Evolutionary conservation across 305 asterid genomes (phyloP).

Genomic region (Withania somnifera): DNA sequence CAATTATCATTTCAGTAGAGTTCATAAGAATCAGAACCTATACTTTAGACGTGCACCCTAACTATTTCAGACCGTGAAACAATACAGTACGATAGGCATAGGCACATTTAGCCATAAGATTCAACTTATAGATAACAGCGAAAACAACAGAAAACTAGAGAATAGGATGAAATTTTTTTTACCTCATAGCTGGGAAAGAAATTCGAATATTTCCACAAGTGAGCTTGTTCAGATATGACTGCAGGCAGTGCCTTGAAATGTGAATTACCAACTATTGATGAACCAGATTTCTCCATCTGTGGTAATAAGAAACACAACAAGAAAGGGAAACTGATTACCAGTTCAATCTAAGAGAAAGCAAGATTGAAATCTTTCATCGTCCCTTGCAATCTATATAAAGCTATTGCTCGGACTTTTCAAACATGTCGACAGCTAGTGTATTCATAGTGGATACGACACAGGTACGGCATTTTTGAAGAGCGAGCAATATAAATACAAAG

Average conservation of each 20-base stretch:
- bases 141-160: neutral
- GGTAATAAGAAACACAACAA: neutral
- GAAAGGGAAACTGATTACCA: neutral
- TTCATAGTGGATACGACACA: neutral
- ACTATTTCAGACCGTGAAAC: too few species aligned
- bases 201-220: constrained; percentile 23
- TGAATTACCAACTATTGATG: constrained; percentile 10
- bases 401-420: neutral
- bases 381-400: too few species aligned
- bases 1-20: neutral
- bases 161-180: neutral
- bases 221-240: constrained; percentile 28
- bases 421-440: neutral
- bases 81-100: neutral
- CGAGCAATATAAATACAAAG: neutral
- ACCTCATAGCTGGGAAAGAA: constrained; percentile 34
- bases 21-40: neutral
- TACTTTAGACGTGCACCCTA: too few species aligned
- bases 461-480: neutral
- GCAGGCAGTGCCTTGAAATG: constrained; percentile 27
- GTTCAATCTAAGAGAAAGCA: neutral
- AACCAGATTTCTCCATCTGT: constrained; percentile 22
- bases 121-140: neutral
- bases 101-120: neutral
- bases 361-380: neutral